Conservation (phyloP, 495 filamentous ascomycete species). For the Penicillium coprophilum region DNA sequence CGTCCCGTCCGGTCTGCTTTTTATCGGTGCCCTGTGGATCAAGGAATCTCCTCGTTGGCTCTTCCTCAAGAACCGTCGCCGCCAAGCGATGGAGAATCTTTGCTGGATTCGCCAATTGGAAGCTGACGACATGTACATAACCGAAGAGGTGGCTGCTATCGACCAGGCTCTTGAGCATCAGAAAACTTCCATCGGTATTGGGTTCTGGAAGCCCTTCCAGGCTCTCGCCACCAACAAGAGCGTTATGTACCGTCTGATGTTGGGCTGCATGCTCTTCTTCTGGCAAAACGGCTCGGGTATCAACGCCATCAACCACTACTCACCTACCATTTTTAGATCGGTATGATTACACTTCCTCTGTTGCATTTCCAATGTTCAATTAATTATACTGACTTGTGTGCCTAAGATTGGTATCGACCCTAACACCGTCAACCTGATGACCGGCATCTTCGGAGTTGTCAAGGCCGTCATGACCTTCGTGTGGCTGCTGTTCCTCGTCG, state of each 20-base stretch:
- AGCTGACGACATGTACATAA: constrained; percentile 59
- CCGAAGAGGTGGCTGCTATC: constrained; percentile 63
- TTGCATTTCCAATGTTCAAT: neutral
- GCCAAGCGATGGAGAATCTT: constrained; percentile 57
- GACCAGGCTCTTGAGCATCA: constrained; percentile 60
- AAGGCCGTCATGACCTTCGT: constrained; percentile 57
- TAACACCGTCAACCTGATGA: constrained; percentile 42
- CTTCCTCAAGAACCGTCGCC: constrained; percentile 45
- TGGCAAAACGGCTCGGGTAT: constrained; percentile 68
- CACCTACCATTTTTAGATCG: constrained; percentile 56
- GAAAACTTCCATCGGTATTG: constrained; percentile 53
- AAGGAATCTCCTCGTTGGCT: constrained; percentile 60
- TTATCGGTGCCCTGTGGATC: constrained; percentile 48
- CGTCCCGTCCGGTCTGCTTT: constrained; percentile 50
- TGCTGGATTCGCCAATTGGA: constrained; percentile 64
- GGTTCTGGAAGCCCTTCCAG: constrained; percentile 68
- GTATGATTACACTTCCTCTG: constrained; percentile 2
- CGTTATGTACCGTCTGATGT: constrained; percentile 62
- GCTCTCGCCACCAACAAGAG: constrained; percentile 45
- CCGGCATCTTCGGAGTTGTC: constrained; percentile 52
- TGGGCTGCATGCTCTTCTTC: constrained; percentile 65
- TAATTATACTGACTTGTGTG: neutral
- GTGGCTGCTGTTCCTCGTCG: constrained; percentile 69
- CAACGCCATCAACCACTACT: constrained; percentile 69
- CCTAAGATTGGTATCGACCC: constrained; percentile 48